phyloP scores from a whole-genome alignment of 2,329 filamentous ascomycete genomes.

The Colletotrichum costaricense region DNA sequence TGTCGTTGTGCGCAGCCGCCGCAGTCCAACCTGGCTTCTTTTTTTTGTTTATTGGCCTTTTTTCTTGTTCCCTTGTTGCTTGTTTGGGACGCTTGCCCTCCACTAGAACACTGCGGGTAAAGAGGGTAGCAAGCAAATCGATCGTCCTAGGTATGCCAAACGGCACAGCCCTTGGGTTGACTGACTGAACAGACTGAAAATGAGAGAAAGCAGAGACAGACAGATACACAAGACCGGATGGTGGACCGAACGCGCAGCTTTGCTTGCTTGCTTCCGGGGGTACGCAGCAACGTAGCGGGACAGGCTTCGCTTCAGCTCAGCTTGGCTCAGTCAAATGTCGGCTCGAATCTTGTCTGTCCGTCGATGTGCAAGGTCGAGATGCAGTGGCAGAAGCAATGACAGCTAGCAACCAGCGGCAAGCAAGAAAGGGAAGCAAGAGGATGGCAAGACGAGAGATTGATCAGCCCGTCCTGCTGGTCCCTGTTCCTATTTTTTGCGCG shows the following conservation, averaged over 20 bases:
- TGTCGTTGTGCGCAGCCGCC: slow-evolving; percentile 26
- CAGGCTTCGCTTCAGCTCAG: slow-evolving; percentile 12
- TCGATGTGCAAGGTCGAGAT: slow-evolving; percentile 6
- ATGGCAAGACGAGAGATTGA: slow-evolving; percentile 21
- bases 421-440: slow-evolving; percentile 23
- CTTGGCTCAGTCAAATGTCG: neutral
- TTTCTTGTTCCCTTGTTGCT: neutral
- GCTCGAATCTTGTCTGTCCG: slow-evolving; percentile 6
- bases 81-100: neutral
- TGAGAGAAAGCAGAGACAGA: slow-evolving; percentile 13
- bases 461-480: slow-evolving; percentile 27
- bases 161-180: slow-evolving; percentile 20
- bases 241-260: slow-evolving; percentile 16
- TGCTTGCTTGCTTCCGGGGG: slow-evolving; percentile 8
- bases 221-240: slow-evolving; percentile 18
- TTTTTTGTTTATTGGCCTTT: neutral
- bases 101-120: neutral
- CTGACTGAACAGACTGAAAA: slow-evolving; percentile 27
- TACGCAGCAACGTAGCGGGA: neutral
- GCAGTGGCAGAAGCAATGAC: slow-evolving; percentile 7
- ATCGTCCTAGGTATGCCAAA: neutral
- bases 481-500: slow-evolving; percentile 34
- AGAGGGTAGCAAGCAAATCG: neutral
- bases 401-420: slow-evolving; percentile 18
- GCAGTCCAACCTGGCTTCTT: slow-evolving; percentile 5